These are phyloP conservation scores for Phytophthora megakarya DNA, from an alignment of 352 stramenopile genomes.

Conservation along the genomic window DNA sequence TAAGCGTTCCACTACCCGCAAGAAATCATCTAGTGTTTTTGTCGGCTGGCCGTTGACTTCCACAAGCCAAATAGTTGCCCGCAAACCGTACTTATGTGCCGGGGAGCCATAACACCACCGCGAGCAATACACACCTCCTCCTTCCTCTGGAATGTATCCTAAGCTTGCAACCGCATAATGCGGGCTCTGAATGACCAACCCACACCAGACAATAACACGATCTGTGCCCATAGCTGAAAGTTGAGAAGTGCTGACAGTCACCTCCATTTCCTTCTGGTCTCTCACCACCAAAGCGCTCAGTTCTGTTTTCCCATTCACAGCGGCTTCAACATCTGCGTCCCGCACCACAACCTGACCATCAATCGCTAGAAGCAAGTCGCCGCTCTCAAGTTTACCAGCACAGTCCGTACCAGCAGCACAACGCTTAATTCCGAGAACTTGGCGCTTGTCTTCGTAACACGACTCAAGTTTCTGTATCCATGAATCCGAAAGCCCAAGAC, in stretches of 20 bases:
- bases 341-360: conserved; percentile 76
- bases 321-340: conserved; percentile 79
- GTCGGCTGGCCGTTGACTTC: conserved; percentile 90
- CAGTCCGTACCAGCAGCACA: conserved; percentile 73
- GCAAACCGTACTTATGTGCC: conserved; percentile 90
- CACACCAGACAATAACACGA: conserved; percentile 90
- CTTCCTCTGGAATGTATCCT: conserved; percentile 87
- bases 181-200: conserved; percentile 90
- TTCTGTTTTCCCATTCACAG: conserved; percentile 52
- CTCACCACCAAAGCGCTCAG: conserved; percentile 76
- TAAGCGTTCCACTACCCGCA: conserved; percentile 81
- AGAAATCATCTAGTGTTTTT: conserved; percentile 82
- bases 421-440: conserved; percentile 88
- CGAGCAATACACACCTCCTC: conserved; percentile 88
- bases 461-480: conserved; percentile 87
- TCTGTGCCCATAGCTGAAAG: conserved; percentile 85
- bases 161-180: conserved; percentile 86
- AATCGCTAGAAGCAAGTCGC: conserved; percentile 86
- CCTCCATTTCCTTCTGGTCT: conserved; percentile 67
- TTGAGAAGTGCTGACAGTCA: conserved; percentile 64
- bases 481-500: conserved; percentile 80
- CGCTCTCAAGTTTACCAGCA: conserved; percentile 70
- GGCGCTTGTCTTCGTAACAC: conserved; percentile 80
- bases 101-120: conserved; percentile 92
- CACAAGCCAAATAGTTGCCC: conserved; percentile 91